phyloP scores from a whole-genome alignment of 495 filamentous ascomycete genomes.

The Aspergillus mulundensis region DNA sequence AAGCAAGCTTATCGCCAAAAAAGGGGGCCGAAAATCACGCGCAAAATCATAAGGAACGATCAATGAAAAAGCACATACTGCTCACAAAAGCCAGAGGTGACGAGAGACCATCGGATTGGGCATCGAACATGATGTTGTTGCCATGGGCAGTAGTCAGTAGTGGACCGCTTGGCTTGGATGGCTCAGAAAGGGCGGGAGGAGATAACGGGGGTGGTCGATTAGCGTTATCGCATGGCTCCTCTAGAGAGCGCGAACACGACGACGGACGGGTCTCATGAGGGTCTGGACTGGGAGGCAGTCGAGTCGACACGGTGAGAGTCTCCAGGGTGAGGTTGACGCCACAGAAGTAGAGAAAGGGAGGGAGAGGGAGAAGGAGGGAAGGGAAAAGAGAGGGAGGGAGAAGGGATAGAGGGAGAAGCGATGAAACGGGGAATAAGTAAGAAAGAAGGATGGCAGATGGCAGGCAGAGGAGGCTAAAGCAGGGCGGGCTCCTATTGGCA shows the following conservation, averaged over 20 bases:
- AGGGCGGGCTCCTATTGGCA: constrained; percentile 1
- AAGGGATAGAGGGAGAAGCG: neutral
- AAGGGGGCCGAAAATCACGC: constrained; percentile 7
- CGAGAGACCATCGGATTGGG: constrained; percentile 31
- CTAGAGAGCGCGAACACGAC: constrained; percentile 10
- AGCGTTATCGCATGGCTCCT: constrained; percentile 27
- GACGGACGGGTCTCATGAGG: constrained; percentile 16
- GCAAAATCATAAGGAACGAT: constrained; percentile 8
- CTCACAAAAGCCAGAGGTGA: constrained; percentile 32
- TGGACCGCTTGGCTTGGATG: constrained; percentile 15
- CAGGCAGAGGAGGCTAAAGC: neutral
- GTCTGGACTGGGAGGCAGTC: constrained; percentile 2
- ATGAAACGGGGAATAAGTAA: constrained; percentile 4
- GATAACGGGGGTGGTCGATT: constrained; percentile 12
- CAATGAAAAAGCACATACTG: constrained; percentile 30
- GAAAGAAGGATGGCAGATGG: neutral
- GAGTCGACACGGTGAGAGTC: constrained; percentile 18
- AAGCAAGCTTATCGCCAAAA: constrained; percentile 2
- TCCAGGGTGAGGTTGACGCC: constrained; percentile 19
- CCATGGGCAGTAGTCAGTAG: constrained; percentile 20
- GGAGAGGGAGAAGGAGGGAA: neutral
- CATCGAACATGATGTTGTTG: constrained; percentile 40
- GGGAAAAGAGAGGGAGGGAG: neutral
- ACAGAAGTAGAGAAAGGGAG: neutral
- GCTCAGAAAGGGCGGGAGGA: constrained; percentile 13